Conservation (phyloP, 306 rosid species). For the Cyclanthera cordifolia region DNA sequence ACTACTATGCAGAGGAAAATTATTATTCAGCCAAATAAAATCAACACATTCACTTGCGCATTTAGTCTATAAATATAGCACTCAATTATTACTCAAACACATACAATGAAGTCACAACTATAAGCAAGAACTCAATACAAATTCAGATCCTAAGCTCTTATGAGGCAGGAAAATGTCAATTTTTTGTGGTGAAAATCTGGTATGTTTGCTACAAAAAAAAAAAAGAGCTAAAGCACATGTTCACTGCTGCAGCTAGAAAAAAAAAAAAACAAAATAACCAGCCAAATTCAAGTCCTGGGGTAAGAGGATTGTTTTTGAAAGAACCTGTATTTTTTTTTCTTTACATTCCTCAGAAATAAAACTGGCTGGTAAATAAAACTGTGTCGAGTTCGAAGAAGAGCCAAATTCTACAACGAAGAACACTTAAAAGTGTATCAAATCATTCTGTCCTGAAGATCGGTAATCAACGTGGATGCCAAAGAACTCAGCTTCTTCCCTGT, state of each 20-base stretch:
- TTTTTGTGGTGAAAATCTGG: neutral
- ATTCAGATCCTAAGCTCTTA: neutral
- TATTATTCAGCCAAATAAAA: too few species aligned
- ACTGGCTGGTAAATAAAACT: neutral
- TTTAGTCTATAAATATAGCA: neutral
- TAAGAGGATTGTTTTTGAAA: neutral
- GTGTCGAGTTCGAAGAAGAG: neutral
- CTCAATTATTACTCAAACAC: neutral
- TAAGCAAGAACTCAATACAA: constrained; percentile 2
- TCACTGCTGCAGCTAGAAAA: neutral
- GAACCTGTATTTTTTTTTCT: constrained; percentile 6
- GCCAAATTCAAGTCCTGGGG: neutral
- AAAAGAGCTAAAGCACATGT: constrained; percentile 9
- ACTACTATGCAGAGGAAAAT: too few species aligned
- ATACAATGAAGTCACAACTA: neutral
- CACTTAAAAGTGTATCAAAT: constrained; percentile 29
- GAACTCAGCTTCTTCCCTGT: constrained; percentile 84
- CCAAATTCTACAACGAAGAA: constrained; percentile 2
- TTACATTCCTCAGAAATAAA: neutral
- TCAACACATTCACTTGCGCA: neutral
- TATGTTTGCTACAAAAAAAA: constrained; percentile 11
- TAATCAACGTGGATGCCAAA: constrained; percentile 65
- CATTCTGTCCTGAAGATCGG: constrained; percentile 82
- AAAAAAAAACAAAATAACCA: neutral
- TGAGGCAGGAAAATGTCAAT: neutral